phyloP scores from a whole-genome alignment of 2,329 filamentous ascomycete species.

The Bipolaris cookei region DNA sequence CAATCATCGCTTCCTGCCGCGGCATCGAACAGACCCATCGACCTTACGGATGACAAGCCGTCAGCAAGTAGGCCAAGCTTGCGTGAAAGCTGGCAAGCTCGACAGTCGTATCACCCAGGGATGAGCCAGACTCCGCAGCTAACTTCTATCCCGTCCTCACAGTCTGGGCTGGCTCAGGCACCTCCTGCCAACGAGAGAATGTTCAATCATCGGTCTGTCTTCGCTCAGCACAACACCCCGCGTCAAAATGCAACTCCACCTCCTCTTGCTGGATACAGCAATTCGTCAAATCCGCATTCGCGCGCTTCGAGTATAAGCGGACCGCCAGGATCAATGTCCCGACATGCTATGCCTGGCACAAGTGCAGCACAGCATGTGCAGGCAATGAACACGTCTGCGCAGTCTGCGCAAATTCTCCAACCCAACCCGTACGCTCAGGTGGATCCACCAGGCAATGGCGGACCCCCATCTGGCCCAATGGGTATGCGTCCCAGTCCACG shows the following conservation, averaged over 20 bases:
- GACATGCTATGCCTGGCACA: slow-evolving; percentile 32
- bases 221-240: slow-evolving; percentile 41
- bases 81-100: slow-evolving; percentile 41
- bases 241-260: slow-evolving; percentile 46
- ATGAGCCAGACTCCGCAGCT: slow-evolving; percentile 39
- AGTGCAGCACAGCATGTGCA: slow-evolving; percentile 30
- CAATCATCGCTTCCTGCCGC: slow-evolving; percentile 33
- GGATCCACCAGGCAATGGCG: slow-evolving; percentile 39
- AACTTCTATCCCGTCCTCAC: slow-evolving; percentile 36
- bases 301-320: slow-evolving; percentile 45
- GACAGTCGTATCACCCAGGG: slow-evolving; percentile 34
- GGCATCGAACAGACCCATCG: slow-evolving; percentile 35
- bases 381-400: slow-evolving; percentile 27
- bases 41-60: slow-evolving; percentile 41
- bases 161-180: slow-evolving; percentile 34
- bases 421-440: slow-evolving; percentile 49
- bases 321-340: slow-evolving; percentile 31
- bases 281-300: slow-evolving; percentile 46
- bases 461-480: slow-evolving; percentile 39
- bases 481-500: slow-evolving; percentile 49
- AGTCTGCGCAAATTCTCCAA: slow-evolving; percentile 42
- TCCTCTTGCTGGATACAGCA: slow-evolving; percentile 36
- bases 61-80: slow-evolving; percentile 23
- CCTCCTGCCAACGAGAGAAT: slow-evolving; percentile 31
- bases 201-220: slow-evolving; percentile 41